Evolutionary conservation across 148 eudicot species (phyloP).

Genomic region (Rhododendron griersonianum): DNA sequence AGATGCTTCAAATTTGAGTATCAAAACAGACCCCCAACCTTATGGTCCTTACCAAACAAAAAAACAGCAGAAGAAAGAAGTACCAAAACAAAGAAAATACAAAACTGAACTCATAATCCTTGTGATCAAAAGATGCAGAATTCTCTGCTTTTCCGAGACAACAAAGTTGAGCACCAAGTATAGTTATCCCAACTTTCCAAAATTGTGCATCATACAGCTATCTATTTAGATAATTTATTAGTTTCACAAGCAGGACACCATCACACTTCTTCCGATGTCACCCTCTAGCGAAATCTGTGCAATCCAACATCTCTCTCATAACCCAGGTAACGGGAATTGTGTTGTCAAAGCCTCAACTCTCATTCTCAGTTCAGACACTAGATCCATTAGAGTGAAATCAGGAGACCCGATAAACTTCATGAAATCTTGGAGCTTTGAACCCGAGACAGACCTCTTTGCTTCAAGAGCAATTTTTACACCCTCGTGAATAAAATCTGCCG

Average conservation of each 20-base stretch:
- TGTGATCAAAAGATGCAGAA: neutral
- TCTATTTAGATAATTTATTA: neutral
- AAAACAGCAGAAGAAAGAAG: neutral
- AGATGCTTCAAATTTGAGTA: neutral
- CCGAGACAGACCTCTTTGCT: constrained; percentile 49
- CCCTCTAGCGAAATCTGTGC: neutral
- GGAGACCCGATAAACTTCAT: constrained; percentile 55
- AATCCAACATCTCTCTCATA: constrained; percentile 22
- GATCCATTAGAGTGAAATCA: constrained; percentile 53
- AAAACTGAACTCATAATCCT: neutral
- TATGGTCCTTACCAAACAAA: neutral
- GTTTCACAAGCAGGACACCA: neutral
- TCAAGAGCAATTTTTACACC: constrained; percentile 71
- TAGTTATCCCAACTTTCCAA: neutral
- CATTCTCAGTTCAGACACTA: constrained; percentile 44
- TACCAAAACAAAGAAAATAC: neutral
- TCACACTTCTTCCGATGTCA: neutral
- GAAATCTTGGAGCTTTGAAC: constrained; percentile 79
- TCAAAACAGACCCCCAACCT: neutral
- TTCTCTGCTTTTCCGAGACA: neutral
- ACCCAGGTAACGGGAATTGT: constrained; percentile 75
- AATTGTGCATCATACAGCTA: neutral
- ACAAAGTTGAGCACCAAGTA: neutral
- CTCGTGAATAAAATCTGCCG: constrained; percentile 80
- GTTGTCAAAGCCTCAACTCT: constrained; percentile 76